Evolutionary conservation across 2,329 filamentous ascomycete genomes (phyloP), one percentile per base, ranked within the genome.

Genomic region (Teratosphaeria nubilosa): DNA sequence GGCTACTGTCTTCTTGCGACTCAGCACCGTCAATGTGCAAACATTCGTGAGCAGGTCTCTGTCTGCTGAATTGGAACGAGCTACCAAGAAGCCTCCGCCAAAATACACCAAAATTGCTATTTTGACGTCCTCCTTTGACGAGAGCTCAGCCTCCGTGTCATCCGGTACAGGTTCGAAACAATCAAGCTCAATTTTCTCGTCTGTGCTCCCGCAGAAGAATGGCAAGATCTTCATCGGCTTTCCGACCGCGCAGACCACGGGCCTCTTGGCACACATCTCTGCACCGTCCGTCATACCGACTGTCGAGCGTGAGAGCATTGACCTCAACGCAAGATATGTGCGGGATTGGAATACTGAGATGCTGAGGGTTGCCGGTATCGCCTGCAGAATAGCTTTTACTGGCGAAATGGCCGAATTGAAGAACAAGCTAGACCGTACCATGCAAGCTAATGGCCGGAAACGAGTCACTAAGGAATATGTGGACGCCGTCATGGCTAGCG

Each of bases 151-250:
- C 2, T 86, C 88, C 0, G 79, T 86, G 59, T 79, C 78, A 25
- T 82, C 80, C 1, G 77, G 76, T 16, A 73, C 72, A 10, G 76
- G 74, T 9, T 73, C 77, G 11, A 76, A 81, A 7, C 83, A 86
- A 60, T 80, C 83, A 2, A 80, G 82, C 0, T 90, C 96, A 69
- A 85, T 99, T 7, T 96, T 99, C 72, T 83, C 88, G 1, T 94
- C 91, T 1, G 91, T 99, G 0, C 75, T 97, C 5, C 94, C 94
- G 2, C 90, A 83, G 58, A 95, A 91, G 72, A 88, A 89, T 65
- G 94, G 94, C 6, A 86, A 90, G 56, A 88, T 99, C 57, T 99
- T 97, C 68, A 99, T 99, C 68, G 94, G 94, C 0, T 99, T 99
- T 69, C 92, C 94, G 2, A 99, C 94, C 1, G 91, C 92, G 65